phyloP scores from a whole-genome alignment of 352 stramenopile genomes.

The Globisporangium spiculum region DNA sequence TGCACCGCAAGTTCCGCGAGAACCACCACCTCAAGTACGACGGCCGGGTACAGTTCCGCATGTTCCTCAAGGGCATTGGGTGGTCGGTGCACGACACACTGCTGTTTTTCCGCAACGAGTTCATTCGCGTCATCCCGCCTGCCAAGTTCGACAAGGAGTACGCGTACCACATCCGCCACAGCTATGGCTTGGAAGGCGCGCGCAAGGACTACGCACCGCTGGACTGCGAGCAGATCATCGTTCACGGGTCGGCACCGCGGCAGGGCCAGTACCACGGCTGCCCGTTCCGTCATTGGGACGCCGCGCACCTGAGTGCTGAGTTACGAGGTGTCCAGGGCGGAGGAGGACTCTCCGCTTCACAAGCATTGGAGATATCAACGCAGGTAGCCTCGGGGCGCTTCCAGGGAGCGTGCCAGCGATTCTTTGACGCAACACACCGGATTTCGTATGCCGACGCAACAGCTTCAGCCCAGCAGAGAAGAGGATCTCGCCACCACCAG shows the following conservation, averaged over 20 bases:
- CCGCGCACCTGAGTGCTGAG: slow-evolving; percentile 35
- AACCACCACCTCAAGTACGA: slow-evolving; percentile 88
- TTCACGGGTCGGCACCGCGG: slow-evolving; percentile 29
- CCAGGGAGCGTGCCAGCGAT: too few relatives aligned
- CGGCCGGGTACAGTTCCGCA: slow-evolving; percentile 74
- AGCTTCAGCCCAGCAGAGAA: too few relatives aligned
- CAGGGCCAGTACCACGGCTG: slow-evolving; percentile 68
- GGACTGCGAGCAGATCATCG: slow-evolving; percentile 58
- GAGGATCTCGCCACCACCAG: too few relatives aligned
- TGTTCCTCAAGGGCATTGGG: slow-evolving; percentile 84
- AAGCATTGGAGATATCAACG: slow-evolving; percentile 28
- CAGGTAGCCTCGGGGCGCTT: slow-evolving; percentile 26
- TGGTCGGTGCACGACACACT: slow-evolving; percentile 78
- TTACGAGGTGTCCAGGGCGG: slow-evolving; percentile 19
- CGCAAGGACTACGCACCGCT: slow-evolving; percentile 68
- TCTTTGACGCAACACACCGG: too few relatives aligned
- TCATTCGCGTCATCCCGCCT: slow-evolving; percentile 49
- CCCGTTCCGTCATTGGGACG: slow-evolving; percentile 78
- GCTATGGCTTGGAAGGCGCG: slow-evolving; percentile 78
- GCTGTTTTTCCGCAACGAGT: slow-evolving; percentile 74
- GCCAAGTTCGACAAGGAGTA: slow-evolving; percentile 84
- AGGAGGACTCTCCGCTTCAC: too few relatives aligned
- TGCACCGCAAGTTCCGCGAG: slow-evolving; percentile 68
- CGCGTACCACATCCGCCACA: slow-evolving; percentile 86
- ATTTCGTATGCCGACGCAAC: too few relatives aligned